phyloP scores from a whole-genome alignment of 495 filamentous ascomycete species.

The Penicillium bovifimosum region DNA sequence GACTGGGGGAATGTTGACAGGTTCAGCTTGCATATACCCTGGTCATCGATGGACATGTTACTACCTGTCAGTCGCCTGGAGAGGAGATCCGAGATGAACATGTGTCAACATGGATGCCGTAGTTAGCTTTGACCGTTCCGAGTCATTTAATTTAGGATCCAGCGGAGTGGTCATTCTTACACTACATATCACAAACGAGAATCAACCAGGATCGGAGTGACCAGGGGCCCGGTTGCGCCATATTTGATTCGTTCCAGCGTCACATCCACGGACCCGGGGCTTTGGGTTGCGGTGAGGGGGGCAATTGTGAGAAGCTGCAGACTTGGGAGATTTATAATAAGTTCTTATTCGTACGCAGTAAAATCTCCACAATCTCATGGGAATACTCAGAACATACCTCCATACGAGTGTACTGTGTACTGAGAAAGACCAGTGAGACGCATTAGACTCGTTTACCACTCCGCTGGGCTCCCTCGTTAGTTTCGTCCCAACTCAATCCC shows the following conservation, averaged over 20 bases:
- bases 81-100: no score
- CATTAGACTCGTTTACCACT: neutral
- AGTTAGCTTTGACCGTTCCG: no score
- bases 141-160: neutral
- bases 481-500: neutral
- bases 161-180: neutral
- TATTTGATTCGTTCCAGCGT: conserved; percentile 4
- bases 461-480: neutral
- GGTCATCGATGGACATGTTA: no score
- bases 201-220: neutral
- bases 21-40: neutral
- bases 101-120: no score
- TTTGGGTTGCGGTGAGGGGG: conserved; percentile 9
- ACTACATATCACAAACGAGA: neutral
- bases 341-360: no score
- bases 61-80: no score
- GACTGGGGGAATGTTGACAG: neutral
- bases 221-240: conserved; percentile 2
- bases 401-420: no score
- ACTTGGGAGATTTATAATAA: neutral
- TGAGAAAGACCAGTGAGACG: no score
- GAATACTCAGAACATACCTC: no score
- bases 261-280: conserved; percentile 7
- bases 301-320: neutral
- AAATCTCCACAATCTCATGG: no score